Evolutionary conservation across 2,329 filamentous ascomycete genomes (phyloP).

Genomic region (Macrophomina phaseolina): DNA sequence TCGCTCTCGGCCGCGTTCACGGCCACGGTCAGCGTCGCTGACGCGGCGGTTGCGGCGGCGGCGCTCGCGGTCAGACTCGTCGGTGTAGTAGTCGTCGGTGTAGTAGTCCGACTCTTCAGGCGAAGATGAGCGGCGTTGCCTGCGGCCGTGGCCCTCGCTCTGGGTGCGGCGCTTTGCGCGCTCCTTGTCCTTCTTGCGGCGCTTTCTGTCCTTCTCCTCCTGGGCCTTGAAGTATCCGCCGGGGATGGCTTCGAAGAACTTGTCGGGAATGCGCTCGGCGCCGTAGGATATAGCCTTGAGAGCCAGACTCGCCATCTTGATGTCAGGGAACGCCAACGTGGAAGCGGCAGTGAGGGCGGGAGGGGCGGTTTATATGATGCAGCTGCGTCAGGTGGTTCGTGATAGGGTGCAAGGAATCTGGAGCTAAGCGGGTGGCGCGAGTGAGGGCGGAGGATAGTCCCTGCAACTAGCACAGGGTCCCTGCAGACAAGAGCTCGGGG

Average conservation of each 20-base stretch:
- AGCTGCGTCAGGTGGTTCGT: slow-evolving; percentile 22
- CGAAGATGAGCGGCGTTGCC: slow-evolving; percentile 13
- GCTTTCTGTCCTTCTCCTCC: slow-evolving; percentile 35
- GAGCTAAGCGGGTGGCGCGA: slow-evolving; percentile 3
- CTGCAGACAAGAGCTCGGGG: slow-evolving; percentile 3
- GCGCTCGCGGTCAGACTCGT: slow-evolving; percentile 27
- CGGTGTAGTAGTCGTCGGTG: slow-evolving; percentile 27
- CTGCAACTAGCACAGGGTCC: slow-evolving; percentile 15
- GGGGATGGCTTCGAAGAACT: slow-evolving; percentile 44
- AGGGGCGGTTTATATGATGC: slow-evolving; percentile 24
- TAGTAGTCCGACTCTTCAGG: slow-evolving; percentile 24
- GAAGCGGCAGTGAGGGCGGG: slow-evolving; percentile 5
- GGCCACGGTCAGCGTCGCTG: neutral
- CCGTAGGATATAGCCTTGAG: slow-evolving; percentile 47
- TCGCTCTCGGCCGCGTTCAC: slow-evolving; percentile 14
- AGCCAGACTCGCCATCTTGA: slow-evolving; percentile 34
- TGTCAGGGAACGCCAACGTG: slow-evolving; percentile 17
- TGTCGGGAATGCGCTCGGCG: slow-evolving; percentile 47
- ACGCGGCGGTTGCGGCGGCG: slow-evolving; percentile 13
- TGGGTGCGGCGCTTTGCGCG: slow-evolving; percentile 28
- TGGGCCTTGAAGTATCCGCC: slow-evolving; percentile 44
- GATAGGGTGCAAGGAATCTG: slow-evolving; percentile 22
- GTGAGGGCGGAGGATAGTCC: slow-evolving; percentile 14
- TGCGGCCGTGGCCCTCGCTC: slow-evolving; percentile 24
- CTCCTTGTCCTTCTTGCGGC: slow-evolving; percentile 31